These are phyloP conservation scores for Xerocomellus chrysenteron DNA, from an alignment of 768 basidiomycete genomes.

Conservation along the genomic window DNA sequence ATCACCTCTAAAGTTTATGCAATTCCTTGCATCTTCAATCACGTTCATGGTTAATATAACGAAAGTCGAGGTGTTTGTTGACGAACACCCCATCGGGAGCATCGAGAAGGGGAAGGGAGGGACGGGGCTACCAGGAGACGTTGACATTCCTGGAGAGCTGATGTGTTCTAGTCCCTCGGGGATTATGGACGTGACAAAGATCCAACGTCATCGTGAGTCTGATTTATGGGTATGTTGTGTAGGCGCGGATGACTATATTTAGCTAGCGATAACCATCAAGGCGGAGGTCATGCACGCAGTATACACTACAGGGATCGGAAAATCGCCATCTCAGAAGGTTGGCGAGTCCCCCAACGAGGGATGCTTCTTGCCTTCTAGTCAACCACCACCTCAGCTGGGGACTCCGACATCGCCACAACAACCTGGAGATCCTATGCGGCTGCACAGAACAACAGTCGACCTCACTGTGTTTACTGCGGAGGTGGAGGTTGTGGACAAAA, in stretches of 20 bases:
- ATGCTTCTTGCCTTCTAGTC: not conserved
- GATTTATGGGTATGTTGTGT: not conserved
- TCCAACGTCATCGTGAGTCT: slow-evolving; percentile 38
- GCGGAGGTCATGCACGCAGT: slow-evolving; percentile 50
- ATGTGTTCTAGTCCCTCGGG: slow-evolving; percentile 51
- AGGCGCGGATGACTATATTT: not conserved
- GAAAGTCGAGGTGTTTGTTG: slow-evolving; percentile 74
- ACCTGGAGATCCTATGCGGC: not conserved
- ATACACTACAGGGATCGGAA: no score
- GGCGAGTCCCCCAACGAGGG: not conserved
- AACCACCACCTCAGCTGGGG: no score
- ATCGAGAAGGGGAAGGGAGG: no score
- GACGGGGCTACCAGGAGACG: slow-evolving; percentile 43
- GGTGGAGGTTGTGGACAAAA: not conserved
- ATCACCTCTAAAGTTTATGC: slow-evolving; percentile 74
- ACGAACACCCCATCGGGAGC: slow-evolving; percentile 64
- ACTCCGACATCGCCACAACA: no score
- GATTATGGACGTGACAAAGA: slow-evolving; percentile 64
- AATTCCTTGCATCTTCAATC: slow-evolving; percentile 90
- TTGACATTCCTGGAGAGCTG: slow-evolving; percentile 54
- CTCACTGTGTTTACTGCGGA: slow-evolving; percentile 31
- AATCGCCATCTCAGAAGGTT: slow-evolving; percentile 30
- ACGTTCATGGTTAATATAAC: slow-evolving; percentile 84
- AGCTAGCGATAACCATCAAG: slow-evolving; percentile 66
- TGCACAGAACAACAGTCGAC: not conserved